Conservation (phyloP, 345 rosid genomes). For the Dimocarpus longan region DNA sequence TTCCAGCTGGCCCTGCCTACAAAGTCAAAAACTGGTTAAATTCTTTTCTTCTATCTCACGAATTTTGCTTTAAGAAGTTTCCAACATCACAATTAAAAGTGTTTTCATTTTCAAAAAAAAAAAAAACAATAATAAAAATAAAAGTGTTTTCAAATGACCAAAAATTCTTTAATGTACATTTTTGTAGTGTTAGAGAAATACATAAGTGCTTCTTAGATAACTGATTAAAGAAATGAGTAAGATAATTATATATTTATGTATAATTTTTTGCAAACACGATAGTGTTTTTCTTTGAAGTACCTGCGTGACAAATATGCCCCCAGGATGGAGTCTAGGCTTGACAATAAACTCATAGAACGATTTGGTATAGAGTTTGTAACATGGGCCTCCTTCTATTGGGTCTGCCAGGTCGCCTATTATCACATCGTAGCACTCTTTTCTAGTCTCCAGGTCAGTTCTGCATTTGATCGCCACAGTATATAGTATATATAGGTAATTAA, state of each 20-base stretch:
- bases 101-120: too few relatives aligned
- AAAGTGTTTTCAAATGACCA: too few relatives aligned
- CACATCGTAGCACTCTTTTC: conserved; percentile 49
- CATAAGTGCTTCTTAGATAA: too few relatives aligned
- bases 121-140: too few relatives aligned
- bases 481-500: too few relatives aligned
- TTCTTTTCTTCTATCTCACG: background rate
- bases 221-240: too few relatives aligned
- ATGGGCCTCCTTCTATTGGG: conserved; percentile 75
- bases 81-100: too few relatives aligned
- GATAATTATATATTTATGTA: too few relatives aligned
- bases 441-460: conserved; percentile 58
- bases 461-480: background rate
- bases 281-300: conserved; percentile 13
- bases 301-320: conserved; percentile 70
- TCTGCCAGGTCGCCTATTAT: conserved; percentile 73
- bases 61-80: too few relatives aligned
- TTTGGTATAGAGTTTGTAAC: conserved; percentile 65
- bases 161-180: too few relatives aligned
- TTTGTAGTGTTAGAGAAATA: too few relatives aligned
- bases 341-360: conserved; percentile 54
- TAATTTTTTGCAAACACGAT: too few relatives aligned
- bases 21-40: background rate
- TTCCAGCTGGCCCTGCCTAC: conserved; percentile 78
- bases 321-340: conserved; percentile 51